Conservation (phyloP, 345 rosid genomes). For the Boechera retrofracta region DNA sequence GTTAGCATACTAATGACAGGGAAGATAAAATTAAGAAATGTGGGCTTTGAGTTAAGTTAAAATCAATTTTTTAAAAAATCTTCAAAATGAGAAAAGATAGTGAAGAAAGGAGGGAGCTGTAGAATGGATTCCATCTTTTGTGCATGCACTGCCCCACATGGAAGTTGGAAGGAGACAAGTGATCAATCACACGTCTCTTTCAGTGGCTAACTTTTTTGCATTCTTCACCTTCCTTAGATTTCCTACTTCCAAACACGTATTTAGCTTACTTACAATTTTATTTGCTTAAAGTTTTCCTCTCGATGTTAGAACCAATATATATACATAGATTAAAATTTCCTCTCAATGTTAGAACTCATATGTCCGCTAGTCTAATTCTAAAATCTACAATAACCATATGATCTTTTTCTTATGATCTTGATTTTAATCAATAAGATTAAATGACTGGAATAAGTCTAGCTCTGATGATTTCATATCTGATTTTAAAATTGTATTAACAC, state of each 20-base stretch:
- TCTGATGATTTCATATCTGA: neutral
- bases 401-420: neutral
- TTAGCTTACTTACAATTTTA: constrained; percentile 26
- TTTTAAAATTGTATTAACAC: neutral
- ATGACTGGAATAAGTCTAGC: neutral
- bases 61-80: neutral
- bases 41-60: neutral
- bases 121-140: constrained; percentile 64
- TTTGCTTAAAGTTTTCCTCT: constrained; percentile 28
- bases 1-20: constrained; percentile 8
- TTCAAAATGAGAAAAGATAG: constrained; percentile 49
- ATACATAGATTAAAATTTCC: neutral
- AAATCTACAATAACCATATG: constrained; percentile 11
- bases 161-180: constrained; percentile 69
- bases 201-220: constrained; percentile 48
- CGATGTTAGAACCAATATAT: constrained; percentile 8
- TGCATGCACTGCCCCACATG: constrained; percentile 78
- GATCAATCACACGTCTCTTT: constrained; percentile 65
- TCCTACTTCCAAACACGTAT: constrained; percentile 33
- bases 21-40: neutral
- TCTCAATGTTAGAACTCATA: neutral
- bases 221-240: constrained; percentile 28
- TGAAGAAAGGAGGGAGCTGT: constrained; percentile 56
- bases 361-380: neutral
- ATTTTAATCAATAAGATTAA: neutral